Evolutionary conservation across 2,329 filamentous ascomycete genomes (phyloP).

Genomic region (Botryotinia globosa): DNA sequence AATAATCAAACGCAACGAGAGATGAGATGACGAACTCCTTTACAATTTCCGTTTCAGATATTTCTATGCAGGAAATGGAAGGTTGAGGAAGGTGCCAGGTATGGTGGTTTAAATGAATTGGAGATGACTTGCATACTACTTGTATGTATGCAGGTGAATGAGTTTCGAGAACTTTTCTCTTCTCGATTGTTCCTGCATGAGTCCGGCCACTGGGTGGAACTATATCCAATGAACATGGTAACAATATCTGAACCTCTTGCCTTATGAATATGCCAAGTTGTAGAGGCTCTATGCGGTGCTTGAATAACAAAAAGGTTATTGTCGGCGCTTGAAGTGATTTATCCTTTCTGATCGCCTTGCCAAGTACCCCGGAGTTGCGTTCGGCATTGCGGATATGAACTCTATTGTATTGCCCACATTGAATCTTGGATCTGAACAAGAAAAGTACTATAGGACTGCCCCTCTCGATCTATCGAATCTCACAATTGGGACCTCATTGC

Average conservation of each 20-base stretch:
- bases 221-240: neutral
- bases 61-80: constrained; percentile 21
- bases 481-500: neutral
- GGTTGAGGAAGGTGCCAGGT: constrained; percentile 17
- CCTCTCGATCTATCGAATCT: constrained; percentile 12
- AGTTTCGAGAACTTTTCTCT: constrained; percentile 1
- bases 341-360: neutral
- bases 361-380: constrained; percentile 1
- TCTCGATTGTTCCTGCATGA: constrained; percentile 15
- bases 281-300: neutral
- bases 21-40: neutral
- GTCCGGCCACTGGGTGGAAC: neutral
- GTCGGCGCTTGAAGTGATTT: neutral
- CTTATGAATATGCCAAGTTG: neutral
- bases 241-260: neutral
- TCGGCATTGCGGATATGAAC: neutral
- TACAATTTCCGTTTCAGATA: constrained; percentile 24
- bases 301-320: neutral
- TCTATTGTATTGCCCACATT: neutral
- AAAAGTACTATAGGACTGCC: neutral
- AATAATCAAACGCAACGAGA: neutral
- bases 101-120: constrained; percentile 20
- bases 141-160: constrained; percentile 20
- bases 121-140: constrained; percentile 29
- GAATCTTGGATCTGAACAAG: neutral